Conservation (phyloP, 305 asterid species). For the Withania somnifera region DNA sequence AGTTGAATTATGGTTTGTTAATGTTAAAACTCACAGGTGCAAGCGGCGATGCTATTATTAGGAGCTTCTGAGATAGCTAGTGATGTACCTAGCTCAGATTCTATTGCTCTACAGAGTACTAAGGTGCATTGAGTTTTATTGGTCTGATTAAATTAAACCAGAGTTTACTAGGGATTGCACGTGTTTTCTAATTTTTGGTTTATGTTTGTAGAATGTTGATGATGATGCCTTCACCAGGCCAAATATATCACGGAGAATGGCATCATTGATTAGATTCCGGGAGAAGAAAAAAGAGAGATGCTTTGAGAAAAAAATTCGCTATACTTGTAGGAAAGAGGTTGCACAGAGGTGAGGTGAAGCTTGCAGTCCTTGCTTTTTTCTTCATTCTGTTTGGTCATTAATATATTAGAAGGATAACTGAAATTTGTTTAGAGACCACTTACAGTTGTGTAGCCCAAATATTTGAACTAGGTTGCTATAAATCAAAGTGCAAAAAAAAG, state of each 20-base stretch:
- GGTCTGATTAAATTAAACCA: too few species aligned
- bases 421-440: neutral
- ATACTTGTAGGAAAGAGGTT: constrained; percentile 51
- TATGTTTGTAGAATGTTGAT: neutral
- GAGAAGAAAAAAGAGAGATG: constrained; percentile 57
- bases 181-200: neutral
- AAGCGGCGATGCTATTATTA: constrained; percentile 60
- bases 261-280: constrained; percentile 53
- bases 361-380: neutral
- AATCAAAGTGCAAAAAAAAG: neutral
- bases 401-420: neutral
- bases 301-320: constrained; percentile 52
- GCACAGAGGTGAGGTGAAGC: constrained; percentile 39
- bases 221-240: constrained; percentile 17
- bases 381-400: neutral
- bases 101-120: constrained; percentile 15
- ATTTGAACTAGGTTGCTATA: neutral
- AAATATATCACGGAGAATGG: constrained; percentile 35
- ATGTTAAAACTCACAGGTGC: constrained; percentile 44
- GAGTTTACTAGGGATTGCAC: too few species aligned
- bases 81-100: constrained; percentile 17
- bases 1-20: neutral
- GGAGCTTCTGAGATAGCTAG: constrained; percentile 33
- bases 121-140: constrained; percentile 19
- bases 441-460: neutral